phyloP scores from a whole-genome alignment of 352 stramenopile species.

The Pythium utonaiense region DNA sequence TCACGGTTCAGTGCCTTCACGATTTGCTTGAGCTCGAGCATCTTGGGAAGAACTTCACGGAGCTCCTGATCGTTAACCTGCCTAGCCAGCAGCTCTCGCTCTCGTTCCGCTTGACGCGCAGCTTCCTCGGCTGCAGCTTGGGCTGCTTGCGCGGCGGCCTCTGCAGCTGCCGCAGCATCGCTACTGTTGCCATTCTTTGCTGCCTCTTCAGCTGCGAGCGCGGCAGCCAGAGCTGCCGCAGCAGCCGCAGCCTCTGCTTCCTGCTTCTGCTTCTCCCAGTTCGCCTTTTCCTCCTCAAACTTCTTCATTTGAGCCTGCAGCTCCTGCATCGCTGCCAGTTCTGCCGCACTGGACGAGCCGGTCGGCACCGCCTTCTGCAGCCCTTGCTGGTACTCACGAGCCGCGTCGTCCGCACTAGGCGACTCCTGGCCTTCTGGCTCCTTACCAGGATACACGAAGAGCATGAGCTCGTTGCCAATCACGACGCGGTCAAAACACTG shows the following conservation, averaged over 20 bases:
- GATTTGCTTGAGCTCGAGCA: constrained; percentile 90
- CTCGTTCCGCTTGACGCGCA: constrained; percentile 40
- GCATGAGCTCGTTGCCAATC: constrained; percentile 85
- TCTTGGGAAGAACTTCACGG: constrained; percentile 90
- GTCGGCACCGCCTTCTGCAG: constrained; percentile 36
- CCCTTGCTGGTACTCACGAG: constrained; percentile 84
- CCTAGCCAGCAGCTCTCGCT: constrained; percentile 63
- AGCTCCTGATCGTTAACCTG: constrained; percentile 91
- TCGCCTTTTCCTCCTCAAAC: constrained; percentile 86
- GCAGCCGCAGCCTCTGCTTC: constrained; percentile 34
- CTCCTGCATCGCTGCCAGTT: constrained; percentile 69
- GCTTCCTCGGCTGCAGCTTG: constrained; percentile 27
- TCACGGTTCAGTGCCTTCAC: constrained; percentile 88
- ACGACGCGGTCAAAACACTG: constrained; percentile 70
- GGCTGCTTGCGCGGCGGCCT: constrained; percentile 17
- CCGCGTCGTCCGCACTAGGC: constrained; percentile 80
- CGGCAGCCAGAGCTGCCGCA: constrained; percentile 34
- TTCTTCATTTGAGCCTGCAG: constrained; percentile 89
- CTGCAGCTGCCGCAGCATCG: constrained; percentile 11
- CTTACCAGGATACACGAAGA: constrained; percentile 67
- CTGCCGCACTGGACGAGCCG: constrained; percentile 29
- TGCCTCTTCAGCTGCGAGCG: constrained; percentile 16
- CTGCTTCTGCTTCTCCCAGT: constrained; percentile 83
- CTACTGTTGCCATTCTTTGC: constrained; percentile 10
- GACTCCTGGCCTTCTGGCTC: constrained; percentile 40